Conservation (phyloP, 2,329 filamentous ascomycete genomes). For the Bisporella sp. region DNA sequence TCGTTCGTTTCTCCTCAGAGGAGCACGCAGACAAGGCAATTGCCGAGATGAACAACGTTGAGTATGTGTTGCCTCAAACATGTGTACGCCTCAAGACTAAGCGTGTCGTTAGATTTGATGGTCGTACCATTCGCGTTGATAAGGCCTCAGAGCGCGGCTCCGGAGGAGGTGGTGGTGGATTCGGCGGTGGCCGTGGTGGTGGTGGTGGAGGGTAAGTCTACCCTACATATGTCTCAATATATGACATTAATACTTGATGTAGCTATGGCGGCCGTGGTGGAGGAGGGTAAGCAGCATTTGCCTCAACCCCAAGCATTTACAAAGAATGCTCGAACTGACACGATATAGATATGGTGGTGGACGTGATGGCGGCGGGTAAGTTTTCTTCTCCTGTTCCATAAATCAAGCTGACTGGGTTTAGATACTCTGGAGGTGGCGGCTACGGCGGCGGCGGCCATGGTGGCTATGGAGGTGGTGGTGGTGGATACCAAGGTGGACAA, state of each 20-base stretch:
- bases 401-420: not conserved
- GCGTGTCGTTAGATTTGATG: conserved; percentile 65
- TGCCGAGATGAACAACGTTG: conserved; percentile 74
- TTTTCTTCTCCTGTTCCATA: not conserved
- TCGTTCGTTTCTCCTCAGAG: conserved; percentile 81
- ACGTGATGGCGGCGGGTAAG: conserved; percentile 31
- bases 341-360: conserved; percentile 18
- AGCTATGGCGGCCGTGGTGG: conserved; percentile 35
- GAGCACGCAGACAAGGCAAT: conserved; percentile 72
- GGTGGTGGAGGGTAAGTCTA: conserved; percentile 1
- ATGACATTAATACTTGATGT: conserved; percentile 12
- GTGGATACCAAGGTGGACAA: conserved; percentile 24
- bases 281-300: conserved; percentile 15
- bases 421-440: conserved; percentile 47
- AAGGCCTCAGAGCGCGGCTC: conserved; percentile 61
- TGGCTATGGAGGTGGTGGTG: conserved; percentile 27
- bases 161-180: conserved; percentile 29
- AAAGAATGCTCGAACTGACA: not conserved
- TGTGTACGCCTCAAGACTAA: conserved; percentile 5
- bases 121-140: conserved; percentile 89
- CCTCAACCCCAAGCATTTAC: not conserved
- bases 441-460: conserved; percentile 36
- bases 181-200: conserved; percentile 28
- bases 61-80: conserved; percentile 52
- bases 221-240: not conserved